phyloP scores from a whole-genome alignment of 805 yeast species.

The Metschnikowia chrysomelidarum region DNA sequence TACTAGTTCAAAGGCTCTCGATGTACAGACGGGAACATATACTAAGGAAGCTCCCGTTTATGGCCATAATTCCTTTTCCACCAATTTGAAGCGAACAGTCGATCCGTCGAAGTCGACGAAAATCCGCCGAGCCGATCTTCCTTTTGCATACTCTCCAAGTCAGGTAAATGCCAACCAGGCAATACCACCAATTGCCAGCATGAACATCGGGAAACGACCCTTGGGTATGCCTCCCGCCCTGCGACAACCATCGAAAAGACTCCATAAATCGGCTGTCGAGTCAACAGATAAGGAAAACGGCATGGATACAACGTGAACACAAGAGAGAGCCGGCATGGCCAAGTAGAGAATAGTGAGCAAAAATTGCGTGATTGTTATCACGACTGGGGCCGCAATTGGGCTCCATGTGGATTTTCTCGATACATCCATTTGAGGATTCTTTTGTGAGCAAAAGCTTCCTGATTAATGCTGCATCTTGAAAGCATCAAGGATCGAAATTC shows the following conservation, averaged over 20 bases:
- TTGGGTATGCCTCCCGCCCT: constrained; percentile 36
- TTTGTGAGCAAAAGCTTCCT: too few species aligned
- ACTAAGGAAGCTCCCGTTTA: constrained; percentile 53
- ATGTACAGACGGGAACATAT: constrained; percentile 17
- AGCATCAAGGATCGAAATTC: too few species aligned
- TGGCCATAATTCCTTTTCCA: constrained; percentile 48
- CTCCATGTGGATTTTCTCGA: too few species aligned
- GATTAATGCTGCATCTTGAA: too few species aligned
- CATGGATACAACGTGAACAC: neutral
- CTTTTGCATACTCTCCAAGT: constrained; percentile 18
- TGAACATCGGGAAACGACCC: constrained; percentile 25
- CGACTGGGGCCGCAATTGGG: too few species aligned
- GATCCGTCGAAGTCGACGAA: constrained; percentile 72
- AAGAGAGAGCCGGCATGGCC: neutral
- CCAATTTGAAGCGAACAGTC: constrained; percentile 49
- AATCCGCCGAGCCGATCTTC: constrained; percentile 42
- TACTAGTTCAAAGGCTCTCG: constrained; percentile 21
- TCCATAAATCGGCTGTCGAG: constrained; percentile 17
- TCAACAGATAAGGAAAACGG: constrained; percentile 11
- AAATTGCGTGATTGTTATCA: too few species aligned
- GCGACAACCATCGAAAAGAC: constrained; percentile 24
- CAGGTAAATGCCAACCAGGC: constrained; percentile 12
- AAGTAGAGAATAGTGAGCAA: too few species aligned
- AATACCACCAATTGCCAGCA: constrained; percentile 3
- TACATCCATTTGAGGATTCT: too few species aligned